Evolutionary conservation across 352 stramenopile genomes (phyloP).

Genomic region (Saprolegnia diclina): DNA sequence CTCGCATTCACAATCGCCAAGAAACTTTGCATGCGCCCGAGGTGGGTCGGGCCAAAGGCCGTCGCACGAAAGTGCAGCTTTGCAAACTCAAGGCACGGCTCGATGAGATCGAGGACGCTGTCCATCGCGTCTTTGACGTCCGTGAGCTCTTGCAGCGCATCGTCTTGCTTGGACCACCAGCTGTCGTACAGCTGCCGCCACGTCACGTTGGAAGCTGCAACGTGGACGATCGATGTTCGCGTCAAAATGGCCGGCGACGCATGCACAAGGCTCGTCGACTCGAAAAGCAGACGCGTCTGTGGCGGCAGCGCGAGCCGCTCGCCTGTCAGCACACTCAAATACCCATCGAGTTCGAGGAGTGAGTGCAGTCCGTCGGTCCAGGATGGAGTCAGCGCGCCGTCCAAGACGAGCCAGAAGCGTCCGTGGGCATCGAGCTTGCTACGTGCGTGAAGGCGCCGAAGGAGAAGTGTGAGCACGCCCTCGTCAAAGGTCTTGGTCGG

Average conservation of each 20-base stretch:
- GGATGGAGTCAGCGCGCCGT: slow-evolving; percentile 41
- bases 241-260: slow-evolving; percentile 51
- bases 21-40: slow-evolving; percentile 30
- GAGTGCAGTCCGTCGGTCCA: slow-evolving; percentile 47
- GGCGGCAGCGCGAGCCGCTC: slow-evolving; percentile 38
- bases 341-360: slow-evolving; percentile 3
- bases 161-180: slow-evolving; percentile 40
- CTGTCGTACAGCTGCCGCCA: slow-evolving; percentile 36
- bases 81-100: slow-evolving; percentile 43
- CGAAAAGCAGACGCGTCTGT: slow-evolving; percentile 45
- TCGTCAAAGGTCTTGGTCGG: slow-evolving; percentile 19
- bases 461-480: slow-evolving; percentile 11
- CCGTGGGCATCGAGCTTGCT: not conserved
- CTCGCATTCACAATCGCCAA: slow-evolving; percentile 52
- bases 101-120: slow-evolving; percentile 39
- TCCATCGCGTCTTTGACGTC: slow-evolving; percentile 41
- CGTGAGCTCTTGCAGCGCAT: slow-evolving; percentile 32
- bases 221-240: slow-evolving; percentile 41
- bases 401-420: slow-evolving; percentile 49
- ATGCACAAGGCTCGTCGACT: slow-evolving; percentile 43
- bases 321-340: slow-evolving; percentile 34
- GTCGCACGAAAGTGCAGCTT: slow-evolving; percentile 34
- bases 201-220: slow-evolving; percentile 5
- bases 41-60: not conserved
- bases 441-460: slow-evolving; percentile 5